A percentile compares a stretch with the other conserved stretches of the same genome.
Conservation (phyloP, 225 moss, liverwort and hornwort species). For the Polytrichum commune region DNA sequence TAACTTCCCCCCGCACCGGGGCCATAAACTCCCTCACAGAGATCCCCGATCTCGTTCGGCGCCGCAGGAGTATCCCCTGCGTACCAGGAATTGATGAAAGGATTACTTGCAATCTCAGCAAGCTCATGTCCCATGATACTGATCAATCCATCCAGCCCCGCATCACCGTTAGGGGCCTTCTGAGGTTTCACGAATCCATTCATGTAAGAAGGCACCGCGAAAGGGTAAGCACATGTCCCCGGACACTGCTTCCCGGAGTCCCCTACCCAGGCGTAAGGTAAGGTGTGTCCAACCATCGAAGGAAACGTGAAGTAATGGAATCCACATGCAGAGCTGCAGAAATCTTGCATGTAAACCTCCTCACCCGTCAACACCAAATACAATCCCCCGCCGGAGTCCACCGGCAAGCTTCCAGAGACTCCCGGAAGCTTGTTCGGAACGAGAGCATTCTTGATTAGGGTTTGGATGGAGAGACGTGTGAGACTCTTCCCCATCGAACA, state of each 20-base stretch:
- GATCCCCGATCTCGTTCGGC: constrained; percentile 55
- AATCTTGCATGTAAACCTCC: constrained; percentile 63
- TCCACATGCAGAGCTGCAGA: constrained; percentile 55
- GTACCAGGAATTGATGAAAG: constrained; percentile 59
- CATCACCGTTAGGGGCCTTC: constrained; percentile 46
- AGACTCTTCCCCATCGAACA: constrained; percentile 43
- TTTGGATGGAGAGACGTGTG: constrained; percentile 45
- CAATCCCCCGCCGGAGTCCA: constrained; percentile 44
- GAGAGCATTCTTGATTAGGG: constrained; percentile 36
- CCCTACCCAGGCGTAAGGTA: constrained; percentile 60
- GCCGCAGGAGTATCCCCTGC: constrained; percentile 48
- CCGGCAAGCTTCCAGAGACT: constrained; percentile 33
- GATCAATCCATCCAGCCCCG: constrained; percentile 56
- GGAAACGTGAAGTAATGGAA: constrained; percentile 66
- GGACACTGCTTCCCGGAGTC: constrained; percentile 52
- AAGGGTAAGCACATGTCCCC: constrained; percentile 50
- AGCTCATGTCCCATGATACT: constrained; percentile 61
- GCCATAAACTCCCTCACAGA: constrained; percentile 56
- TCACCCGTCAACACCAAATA: constrained; percentile 57
- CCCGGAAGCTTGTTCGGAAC: constrained; percentile 16
- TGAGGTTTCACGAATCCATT: constrained; percentile 32
- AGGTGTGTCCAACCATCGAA: constrained; percentile 49
- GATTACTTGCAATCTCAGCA: constrained; percentile 51
- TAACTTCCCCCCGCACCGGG: constrained; percentile 43
- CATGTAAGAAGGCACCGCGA: constrained; percentile 45